Percentiles rank a stretch among this genome's conserved stretches.
These are phyloP conservation scores for Xylariaceae sp. DNA, from an alignment of 2,329 filamentous ascomycete genomes.

Conservation along the genomic window DNA sequence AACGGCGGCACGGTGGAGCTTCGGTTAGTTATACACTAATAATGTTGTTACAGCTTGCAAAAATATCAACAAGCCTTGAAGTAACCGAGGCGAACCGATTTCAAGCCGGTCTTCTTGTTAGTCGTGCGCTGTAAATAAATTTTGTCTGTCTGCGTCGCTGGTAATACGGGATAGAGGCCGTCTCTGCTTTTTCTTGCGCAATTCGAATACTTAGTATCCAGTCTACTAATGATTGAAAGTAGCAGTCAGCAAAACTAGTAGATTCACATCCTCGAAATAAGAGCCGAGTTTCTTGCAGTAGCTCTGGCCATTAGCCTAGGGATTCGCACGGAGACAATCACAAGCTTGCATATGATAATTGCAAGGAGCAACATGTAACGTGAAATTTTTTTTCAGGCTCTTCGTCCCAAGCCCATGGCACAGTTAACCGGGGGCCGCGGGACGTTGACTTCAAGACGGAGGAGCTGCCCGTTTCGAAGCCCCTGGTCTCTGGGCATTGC, in stretches of 20 bases:
- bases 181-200: too few species aligned
- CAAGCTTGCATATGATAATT: not conserved
- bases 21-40: slow-evolving; percentile 5
- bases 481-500: slow-evolving; percentile 1
- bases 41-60: slow-evolving; percentile 18
- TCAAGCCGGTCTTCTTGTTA: too few species aligned
- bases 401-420: slow-evolving; percentile 25
- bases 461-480: slow-evolving; percentile 25
- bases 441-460: slow-evolving; percentile 14
- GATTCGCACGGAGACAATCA: not conserved
- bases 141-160: too few species aligned
- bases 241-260: too few species aligned
- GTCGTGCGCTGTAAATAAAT: too few species aligned
- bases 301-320: not conserved
- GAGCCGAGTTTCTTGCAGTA: not conserved
- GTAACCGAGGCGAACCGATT: slow-evolving; percentile 4
- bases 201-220: too few species aligned
- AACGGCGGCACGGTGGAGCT: slow-evolving; percentile 15
- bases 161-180: too few species aligned
- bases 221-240: too few species aligned
- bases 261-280: not conserved
- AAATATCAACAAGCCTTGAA: slow-evolving; percentile 9
- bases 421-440: slow-evolving; percentile 10
- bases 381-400: not conserved
- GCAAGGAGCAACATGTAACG: not conserved